Percentiles rank a stretch among this genome's conserved stretches.
Conservation (phyloP, 2,329 filamentous ascomycete genomes). For the Truncatella angustata region DNA sequence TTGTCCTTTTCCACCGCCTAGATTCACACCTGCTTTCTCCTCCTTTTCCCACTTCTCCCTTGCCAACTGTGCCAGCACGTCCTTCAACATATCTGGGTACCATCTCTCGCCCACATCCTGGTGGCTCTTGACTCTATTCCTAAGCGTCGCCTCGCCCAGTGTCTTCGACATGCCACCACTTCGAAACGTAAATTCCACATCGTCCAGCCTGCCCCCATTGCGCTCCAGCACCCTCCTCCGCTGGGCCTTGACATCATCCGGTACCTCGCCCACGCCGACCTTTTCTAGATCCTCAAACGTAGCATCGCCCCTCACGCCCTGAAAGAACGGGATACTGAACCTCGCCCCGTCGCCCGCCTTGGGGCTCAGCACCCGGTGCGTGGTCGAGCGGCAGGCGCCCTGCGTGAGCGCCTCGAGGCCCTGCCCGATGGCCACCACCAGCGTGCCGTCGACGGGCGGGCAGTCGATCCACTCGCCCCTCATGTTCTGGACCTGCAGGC, state of each 20-base stretch:
- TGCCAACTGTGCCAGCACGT: conserved; percentile 59
- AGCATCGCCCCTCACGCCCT: conserved; percentile 77
- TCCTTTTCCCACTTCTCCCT: conserved; percentile 32
- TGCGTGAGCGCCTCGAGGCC: conserved; percentile 82
- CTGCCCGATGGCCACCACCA: conserved; percentile 86
- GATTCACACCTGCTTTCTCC: conserved; percentile 11
- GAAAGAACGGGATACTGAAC: conserved; percentile 84
- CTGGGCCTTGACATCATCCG: conserved; percentile 61
- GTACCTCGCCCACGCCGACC: conserved; percentile 56
- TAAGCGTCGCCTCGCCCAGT: conserved; percentile 78
- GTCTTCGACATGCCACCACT: conserved; percentile 64
- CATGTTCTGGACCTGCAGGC: conserved; percentile 81
- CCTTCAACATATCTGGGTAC: conserved; percentile 63
- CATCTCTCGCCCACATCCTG: conserved; percentile 82
- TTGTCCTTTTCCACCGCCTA: not conserved
- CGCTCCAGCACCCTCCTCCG: conserved; percentile 55
- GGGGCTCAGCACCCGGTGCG: conserved; percentile 79
- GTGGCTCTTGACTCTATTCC: conserved; percentile 84
- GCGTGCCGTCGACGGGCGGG: conserved; percentile 70
- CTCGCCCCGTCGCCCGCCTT: conserved; percentile 66
- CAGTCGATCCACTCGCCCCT: conserved; percentile 79
- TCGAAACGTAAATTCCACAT: conserved; percentile 85
- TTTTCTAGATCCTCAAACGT: conserved; percentile 73
- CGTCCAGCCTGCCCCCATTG: conserved; percentile 61
- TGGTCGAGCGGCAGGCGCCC: conserved; percentile 79